Percentiles rank a stretch among this genome's conserved stretches.
These are phyloP conservation scores for Allomyces macrogynus DNA, from an alignment of 192 early-diverging fungal species.

Conservation along the genomic window DNA sequence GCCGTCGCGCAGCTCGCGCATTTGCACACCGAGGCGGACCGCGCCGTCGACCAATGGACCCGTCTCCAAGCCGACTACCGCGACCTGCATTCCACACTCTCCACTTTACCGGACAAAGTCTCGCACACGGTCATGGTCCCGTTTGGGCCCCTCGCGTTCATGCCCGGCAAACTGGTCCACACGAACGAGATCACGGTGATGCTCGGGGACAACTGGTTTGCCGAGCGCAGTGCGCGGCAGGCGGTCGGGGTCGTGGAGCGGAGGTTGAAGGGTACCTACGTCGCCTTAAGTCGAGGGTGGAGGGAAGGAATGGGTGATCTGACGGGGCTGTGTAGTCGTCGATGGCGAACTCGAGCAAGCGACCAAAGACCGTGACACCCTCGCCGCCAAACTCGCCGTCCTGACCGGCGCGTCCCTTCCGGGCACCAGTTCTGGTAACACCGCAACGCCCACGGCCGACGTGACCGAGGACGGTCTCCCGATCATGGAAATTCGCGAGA, in stretches of 20 bases:
- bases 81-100: conserved; percentile 12
- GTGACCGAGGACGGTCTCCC: conserved; percentile 57
- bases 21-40: no score
- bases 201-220: conserved; percentile 88
- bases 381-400: neutral
- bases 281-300: no score
- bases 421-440: neutral
- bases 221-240: conserved; percentile 51
- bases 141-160: conserved; percentile 67
- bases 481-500: conserved; percentile 55
- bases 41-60: conserved; percentile 7
- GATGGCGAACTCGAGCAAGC: conserved; percentile 1
- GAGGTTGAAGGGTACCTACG: conserved; percentile 40
- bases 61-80: conserved; percentile 16
- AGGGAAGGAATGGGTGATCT: no score
- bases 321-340: neutral
- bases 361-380: conserved; percentile 1
- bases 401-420: conserved; percentile 14
- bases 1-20: no score
- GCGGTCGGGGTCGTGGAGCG: conserved; percentile 51
- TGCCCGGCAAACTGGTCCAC: conserved; percentile 64
- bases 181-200: conserved; percentile 81
- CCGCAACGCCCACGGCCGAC: conserved; percentile 8
- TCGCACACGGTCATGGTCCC: conserved; percentile 37
- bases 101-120: conserved; percentile 9